Base-by-base conservation (phyloP, 768 basidiomycete genomes). In the Tephrocybe sp. region DNA sequence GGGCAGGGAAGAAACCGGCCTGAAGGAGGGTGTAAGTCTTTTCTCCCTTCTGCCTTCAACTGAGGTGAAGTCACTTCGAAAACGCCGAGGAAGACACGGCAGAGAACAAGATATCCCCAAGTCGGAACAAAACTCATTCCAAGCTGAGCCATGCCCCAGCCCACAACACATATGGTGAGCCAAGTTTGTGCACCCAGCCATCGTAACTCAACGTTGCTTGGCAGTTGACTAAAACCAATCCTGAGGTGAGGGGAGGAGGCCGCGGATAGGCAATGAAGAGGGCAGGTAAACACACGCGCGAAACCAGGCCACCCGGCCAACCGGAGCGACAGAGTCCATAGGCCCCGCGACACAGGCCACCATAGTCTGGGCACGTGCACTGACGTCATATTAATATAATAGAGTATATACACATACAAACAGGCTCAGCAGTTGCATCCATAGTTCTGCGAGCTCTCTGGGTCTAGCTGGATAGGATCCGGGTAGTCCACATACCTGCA, bases 391-490 rank as follows among this genome's bases (percentile, higher is more conserved):
- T 30, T 50, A 41, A 57, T 49, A 57, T 41, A 49, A 36, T 41
- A 52, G 29, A 43, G 38, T 40, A 50, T 24, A 47, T 52, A 40
- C 27, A 18, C 12, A 27, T 19, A n/a, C n/a, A n/a, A n/a, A n/a
- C n/a, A n/a, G n/a, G n/a, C 55, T 73, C 59, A 94, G 72, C 94
- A 97, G 64, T 82, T 93, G 79, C 94, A 97, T 49, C 87, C 89
- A 64, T 91, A 92, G 68, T 76, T 88, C 76, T 94, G 93, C 47
- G 87, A 84, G 64, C 79, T 88, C 72, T 97, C 93, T 49, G 88
- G 83, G 70, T 97, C 93, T 66, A 98, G 89, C 67, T 92, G 87
- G 68, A 99, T 98, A 13, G 95, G 95, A 69, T 99, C 95, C 23
- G 95, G 95, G 69, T 97, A 99, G 75, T 99, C 95, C 60, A 93